phyloP scores from a whole-genome alignment of 768 basidiomycete genomes.

The Cantharellus anzutake region DNA sequence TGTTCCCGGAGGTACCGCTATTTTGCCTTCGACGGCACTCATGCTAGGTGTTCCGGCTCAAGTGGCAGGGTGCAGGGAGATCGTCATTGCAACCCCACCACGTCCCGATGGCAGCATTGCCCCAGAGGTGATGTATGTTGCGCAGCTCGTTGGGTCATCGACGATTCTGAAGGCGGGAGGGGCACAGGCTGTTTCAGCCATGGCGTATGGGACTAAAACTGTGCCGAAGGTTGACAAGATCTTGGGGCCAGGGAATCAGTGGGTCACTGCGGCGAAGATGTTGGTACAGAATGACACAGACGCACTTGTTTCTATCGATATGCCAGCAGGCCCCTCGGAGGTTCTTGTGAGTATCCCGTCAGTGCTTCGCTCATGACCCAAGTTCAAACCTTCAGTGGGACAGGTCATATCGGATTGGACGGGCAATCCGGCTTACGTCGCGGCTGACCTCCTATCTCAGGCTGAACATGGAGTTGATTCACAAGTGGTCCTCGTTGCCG shows the following conservation, averaged over 20 bases:
- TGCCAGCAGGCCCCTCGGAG: conserved; percentile 97
- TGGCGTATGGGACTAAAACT: conserved; percentile 90
- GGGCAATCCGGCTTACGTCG: conserved; percentile 75
- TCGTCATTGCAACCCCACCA: conserved; percentile 94
- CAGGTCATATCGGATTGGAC: conserved; percentile 90
- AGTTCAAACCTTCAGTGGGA: conserved; percentile 5
- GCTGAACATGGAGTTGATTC: conserved; percentile 98
- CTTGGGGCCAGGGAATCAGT: conserved; percentile 97
- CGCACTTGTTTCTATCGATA: conserved; percentile 90
- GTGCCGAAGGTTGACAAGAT: conserved; percentile 99
- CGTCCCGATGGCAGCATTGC: conserved; percentile 81
- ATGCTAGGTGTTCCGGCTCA: conserved; percentile 98
- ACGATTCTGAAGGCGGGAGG: conserved; percentile 89
- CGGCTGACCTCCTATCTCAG: conserved; percentile 91
- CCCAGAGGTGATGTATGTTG: conserved; percentile 95
- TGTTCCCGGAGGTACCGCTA: conserved; percentile 91
- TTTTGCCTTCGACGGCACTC: conserved; percentile 88
- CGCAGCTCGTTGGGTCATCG: conserved; percentile 74
- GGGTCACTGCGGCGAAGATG: conserved; percentile 99
- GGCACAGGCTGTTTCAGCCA: conserved; percentile 85
- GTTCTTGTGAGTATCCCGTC: conserved; percentile 52
- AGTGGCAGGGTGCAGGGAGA: conserved; percentile 82
- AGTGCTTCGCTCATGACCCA: conserved; percentile 9
- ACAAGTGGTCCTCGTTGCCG: conserved; percentile 83
- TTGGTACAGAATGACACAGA: conserved; percentile 96